Base-by-base conservation (phyloP, 805 yeast species). In the Schwanniomyces sp. region DNA sequence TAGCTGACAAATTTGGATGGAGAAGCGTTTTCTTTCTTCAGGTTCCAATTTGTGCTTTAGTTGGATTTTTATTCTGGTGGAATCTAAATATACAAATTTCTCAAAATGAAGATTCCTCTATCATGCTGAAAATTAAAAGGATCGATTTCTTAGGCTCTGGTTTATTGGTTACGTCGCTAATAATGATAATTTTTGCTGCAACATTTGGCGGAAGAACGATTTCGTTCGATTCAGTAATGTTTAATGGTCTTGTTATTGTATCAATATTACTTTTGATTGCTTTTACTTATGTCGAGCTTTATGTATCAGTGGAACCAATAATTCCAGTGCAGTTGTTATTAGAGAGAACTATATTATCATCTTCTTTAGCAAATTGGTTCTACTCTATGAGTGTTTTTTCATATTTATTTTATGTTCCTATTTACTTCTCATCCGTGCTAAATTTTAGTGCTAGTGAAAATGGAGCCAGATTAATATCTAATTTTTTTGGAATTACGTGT, bases 321-420 rank as follows among this genome's bases (percentile, higher is more conserved):
- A 72, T 86, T 44, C 91, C 92, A 0, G 71, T 86, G 34, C 64
- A 69, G n/a, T 64, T 86, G 43, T 66, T 86, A 52, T 64, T 67
- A 7, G 75, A 81, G 54, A 70, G 82, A 50, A 84, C 91, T 0
- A 78, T 87, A 14, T 61, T 83, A 28, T 75, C 84, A 10, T 81
- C 88, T 0, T 81, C 89, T 0, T 66, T 86, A 47, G 75, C 85
- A 40, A 85, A 84, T 62, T 81, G 87, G 81, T 82, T 86, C 54
- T 72, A 76, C 62, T 80, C 88, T 6, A 87, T 87, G 86, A 74
- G 81, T 1, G 76, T 78, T 17, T 86, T 78, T 61, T 70, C 89
- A 1, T 74, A 75, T 52, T 60, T 88, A 44, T 88, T 76, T 66
- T 88, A 84, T 63, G 74, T 83, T 4, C 96, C 96, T 1, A 74